Conservation (phyloP, 352 stramenopile genomes). For the Globisporangium paroecandrum region DNA sequence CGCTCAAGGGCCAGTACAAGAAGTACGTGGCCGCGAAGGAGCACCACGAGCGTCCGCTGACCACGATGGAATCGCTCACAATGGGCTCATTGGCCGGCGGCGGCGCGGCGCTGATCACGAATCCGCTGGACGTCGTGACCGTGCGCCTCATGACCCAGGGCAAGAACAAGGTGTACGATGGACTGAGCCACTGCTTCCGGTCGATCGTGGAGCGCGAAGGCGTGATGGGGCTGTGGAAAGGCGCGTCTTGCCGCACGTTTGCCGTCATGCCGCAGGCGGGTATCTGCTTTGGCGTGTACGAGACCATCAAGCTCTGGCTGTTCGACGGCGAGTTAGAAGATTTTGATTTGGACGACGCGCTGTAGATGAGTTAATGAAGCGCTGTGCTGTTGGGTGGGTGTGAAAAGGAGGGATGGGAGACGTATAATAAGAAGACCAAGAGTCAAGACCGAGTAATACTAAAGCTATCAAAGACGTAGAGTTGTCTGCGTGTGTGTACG, state of each 20-base stretch:
- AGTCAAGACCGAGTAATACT: slow-evolving; percentile 11
- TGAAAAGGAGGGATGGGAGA: background rate
- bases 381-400: background rate
- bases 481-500: background rate
- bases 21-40: slow-evolving; percentile 27
- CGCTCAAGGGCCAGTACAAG: slow-evolving; percentile 51
- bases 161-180: slow-evolving; percentile 58
- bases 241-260: slow-evolving; percentile 60
- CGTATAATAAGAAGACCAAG: slow-evolving; percentile 11
- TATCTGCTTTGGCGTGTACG: slow-evolving; percentile 86
- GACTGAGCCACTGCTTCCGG: slow-evolving; percentile 56
- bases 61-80: slow-evolving; percentile 49
- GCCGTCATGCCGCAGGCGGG: slow-evolving; percentile 74
- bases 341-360: slow-evolving; percentile 54
- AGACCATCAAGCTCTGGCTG: slow-evolving; percentile 73
- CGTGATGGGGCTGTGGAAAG: slow-evolving; percentile 62
- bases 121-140: slow-evolving; percentile 78
- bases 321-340: slow-evolving; percentile 66
- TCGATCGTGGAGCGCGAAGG: slow-evolving; percentile 57
- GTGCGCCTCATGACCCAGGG: slow-evolving; percentile 83
- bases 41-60: slow-evolving; percentile 35
- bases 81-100: slow-evolving; percentile 61
- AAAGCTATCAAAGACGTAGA: background rate
- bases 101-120: slow-evolving; percentile 65
- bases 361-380: slow-evolving; percentile 1